These are phyloP conservation scores for Scheffersomyces stambukii DNA, from an alignment of 1,139 yeast species.

Conservation along the genomic window DNA sequence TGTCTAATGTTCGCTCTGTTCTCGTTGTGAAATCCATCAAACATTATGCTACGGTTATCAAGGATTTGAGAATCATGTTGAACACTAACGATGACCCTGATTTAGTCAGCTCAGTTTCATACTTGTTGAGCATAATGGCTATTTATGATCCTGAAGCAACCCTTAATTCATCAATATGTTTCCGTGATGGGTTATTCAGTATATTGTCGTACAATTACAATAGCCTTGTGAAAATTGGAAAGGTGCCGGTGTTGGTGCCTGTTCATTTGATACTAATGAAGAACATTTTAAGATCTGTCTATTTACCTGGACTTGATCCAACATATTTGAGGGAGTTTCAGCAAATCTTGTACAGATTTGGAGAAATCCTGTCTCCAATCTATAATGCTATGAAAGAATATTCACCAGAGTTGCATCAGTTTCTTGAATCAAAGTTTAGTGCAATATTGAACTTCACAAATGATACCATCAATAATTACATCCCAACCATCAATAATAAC, in stretches of 20 bases:
- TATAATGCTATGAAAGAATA: no score
- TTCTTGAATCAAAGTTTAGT: constrained; percentile 18
- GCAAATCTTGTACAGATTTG: constrained; percentile 18
- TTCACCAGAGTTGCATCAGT: constrained; percentile 8
- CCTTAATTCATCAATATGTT: constrained; percentile 34
- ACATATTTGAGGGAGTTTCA: constrained; percentile 28
- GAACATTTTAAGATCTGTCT: constrained; percentile 33
- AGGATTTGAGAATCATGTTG: constrained; percentile 26
- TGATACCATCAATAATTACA: constrained; percentile 21
- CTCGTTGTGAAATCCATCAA: constrained; percentile 19
- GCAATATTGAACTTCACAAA: constrained; percentile 24
- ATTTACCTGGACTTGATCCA: constrained; percentile 37
- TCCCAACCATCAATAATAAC: constrained; percentile 25
- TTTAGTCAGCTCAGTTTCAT: constrained; percentile 34
- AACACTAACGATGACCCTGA: constrained; percentile 31
- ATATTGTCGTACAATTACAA: constrained; percentile 30
- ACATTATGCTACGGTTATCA: constrained; percentile 37
- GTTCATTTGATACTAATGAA: constrained; percentile 35
- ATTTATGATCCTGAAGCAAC: constrained; percentile 46
- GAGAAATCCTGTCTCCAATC: constrained; percentile 4
- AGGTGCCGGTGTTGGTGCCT: constrained; percentile 21
- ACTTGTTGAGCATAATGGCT: constrained; percentile 39
- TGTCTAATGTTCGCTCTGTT: constrained; percentile 4
- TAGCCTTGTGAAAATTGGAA: constrained; percentile 16
- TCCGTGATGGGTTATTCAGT: constrained; percentile 40